Conservation (phyloP, 257 asterid genomes). For the Cordia subcordata region DNA sequence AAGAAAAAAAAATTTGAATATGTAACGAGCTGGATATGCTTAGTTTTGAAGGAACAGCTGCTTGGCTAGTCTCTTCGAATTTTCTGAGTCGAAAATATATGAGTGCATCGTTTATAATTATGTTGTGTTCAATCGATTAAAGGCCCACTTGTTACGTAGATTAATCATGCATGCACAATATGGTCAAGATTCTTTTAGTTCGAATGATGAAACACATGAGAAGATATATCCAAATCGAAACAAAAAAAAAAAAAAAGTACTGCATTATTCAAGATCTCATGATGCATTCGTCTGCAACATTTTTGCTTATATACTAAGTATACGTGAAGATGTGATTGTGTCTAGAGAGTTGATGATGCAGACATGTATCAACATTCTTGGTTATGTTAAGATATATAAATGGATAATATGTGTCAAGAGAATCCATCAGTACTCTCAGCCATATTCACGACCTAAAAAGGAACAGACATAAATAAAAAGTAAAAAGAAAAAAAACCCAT, state of each 20-base stretch:
- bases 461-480: no score
- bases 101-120: not conserved
- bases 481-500: no score
- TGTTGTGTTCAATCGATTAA: no score
- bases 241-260: not conserved
- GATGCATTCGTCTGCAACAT: not conserved
- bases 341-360: not conserved
- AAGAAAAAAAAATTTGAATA: no score
- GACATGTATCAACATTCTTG: not conserved
- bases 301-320: not conserved
- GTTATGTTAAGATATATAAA: not conserved
- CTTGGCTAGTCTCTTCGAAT: no score
- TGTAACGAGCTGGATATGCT: no score
- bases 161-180: not conserved
- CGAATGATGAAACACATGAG: not conserved
- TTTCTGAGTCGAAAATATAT: not conserved
- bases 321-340: not conserved
- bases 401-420: no score
- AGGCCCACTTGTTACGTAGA: not conserved
- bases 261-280: not conserved
- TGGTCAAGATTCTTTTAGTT: not conserved
- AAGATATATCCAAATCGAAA: not conserved
- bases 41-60: no score
- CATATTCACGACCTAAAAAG: no score
- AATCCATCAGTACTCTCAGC: no score